Evolutionary conservation across 257 asterid species (phyloP).

Genomic region (Gentiana macrophylla): DNA sequence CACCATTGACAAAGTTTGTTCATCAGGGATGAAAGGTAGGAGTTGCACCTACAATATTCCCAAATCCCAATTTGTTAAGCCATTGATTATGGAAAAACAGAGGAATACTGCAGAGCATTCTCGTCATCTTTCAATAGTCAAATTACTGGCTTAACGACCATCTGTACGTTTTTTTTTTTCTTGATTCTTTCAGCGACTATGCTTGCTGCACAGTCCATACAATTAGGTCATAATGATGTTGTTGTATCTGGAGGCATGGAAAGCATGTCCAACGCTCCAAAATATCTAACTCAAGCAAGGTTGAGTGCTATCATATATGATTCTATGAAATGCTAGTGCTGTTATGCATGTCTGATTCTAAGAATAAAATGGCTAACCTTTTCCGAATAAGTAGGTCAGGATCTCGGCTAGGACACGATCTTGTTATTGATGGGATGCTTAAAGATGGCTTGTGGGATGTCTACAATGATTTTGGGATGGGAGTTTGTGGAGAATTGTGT

Average conservation of each 20-base stretch:
- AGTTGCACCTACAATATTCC: constrained; percentile 1
- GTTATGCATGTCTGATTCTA: not conserved
- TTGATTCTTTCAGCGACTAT: constrained; percentile 47
- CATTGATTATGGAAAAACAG: not conserved
- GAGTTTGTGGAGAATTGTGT: constrained; percentile 86
- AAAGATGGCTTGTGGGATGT: constrained; percentile 99
- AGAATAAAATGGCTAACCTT: constrained; percentile 8
- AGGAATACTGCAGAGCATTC: not conserved
- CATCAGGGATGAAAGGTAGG: constrained; percentile 95
- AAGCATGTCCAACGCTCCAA: constrained; percentile 95
- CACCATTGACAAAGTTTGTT: constrained; percentile 84
- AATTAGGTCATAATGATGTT: constrained; percentile 63
- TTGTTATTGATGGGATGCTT: constrained; percentile 79
- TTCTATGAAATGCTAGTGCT: not conserved
- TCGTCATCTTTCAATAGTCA: not conserved
- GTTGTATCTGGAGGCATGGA: constrained; percentile 98
- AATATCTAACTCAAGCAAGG: constrained; percentile 72
- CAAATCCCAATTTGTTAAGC: not conserved
- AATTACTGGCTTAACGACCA: not conserved
- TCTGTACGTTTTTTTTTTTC: not conserved
- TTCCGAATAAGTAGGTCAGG: constrained; percentile 47
- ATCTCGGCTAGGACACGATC: constrained; percentile 79
- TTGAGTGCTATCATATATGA: constrained; percentile 15
- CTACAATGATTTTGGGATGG: constrained; percentile 92
- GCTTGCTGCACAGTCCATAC: constrained; percentile 86